phyloP scores from a whole-genome alignment of 495 filamentous ascomycete species.

The Penicillium salamii region DNA sequence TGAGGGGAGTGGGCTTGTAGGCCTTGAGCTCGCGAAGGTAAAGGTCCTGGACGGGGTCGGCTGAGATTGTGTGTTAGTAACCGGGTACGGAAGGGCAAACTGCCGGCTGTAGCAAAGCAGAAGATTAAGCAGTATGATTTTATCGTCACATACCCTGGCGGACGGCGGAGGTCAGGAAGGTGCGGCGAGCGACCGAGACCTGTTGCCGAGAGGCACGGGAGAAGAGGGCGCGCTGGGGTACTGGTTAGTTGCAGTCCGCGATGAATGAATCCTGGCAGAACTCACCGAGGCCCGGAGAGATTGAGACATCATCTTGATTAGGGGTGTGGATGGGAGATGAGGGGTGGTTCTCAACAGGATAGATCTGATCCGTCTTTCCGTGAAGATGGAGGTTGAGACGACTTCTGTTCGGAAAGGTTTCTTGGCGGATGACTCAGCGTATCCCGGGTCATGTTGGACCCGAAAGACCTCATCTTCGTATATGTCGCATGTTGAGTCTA shows the following conservation, averaged over 20 bases:
- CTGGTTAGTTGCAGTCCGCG: slow-evolving; percentile 13
- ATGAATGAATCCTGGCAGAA: slow-evolving; percentile 9
- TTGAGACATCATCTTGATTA: slow-evolving; percentile 63
- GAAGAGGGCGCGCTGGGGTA: slow-evolving; percentile 72
- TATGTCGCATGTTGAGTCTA: too few relatives aligned
- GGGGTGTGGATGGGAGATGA: slow-evolving; percentile 25
- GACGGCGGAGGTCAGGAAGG: slow-evolving; percentile 63
- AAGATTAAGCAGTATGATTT: neutral
- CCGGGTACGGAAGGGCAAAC: neutral
- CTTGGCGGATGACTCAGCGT: slow-evolving; percentile 29
- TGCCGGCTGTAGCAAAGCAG: too few relatives aligned
- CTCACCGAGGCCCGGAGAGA: slow-evolving; percentile 66
- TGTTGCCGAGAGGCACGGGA: slow-evolving; percentile 74
- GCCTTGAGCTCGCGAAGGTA: slow-evolving; percentile 91
- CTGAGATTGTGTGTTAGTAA: slow-evolving; percentile 45
- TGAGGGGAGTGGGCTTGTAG: slow-evolving; percentile 84
- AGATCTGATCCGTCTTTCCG: slow-evolving; percentile 35
- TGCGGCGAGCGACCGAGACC: slow-evolving; percentile 65
- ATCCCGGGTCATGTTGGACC: slow-evolving; percentile 1
- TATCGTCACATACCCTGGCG: slow-evolving; percentile 36
- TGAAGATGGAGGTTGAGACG: slow-evolving; percentile 34
- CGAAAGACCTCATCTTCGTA: neutral
- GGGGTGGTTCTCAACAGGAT: slow-evolving; percentile 31
- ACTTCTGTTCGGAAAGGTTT: slow-evolving; percentile 29
- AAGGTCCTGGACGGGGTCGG: slow-evolving; percentile 93